A percentile compares a stretch with the other conserved stretches of the same genome.
Conservation (phyloP, 495 filamentous ascomycete genomes). For the Astrothelium subdiscretum region DNA sequence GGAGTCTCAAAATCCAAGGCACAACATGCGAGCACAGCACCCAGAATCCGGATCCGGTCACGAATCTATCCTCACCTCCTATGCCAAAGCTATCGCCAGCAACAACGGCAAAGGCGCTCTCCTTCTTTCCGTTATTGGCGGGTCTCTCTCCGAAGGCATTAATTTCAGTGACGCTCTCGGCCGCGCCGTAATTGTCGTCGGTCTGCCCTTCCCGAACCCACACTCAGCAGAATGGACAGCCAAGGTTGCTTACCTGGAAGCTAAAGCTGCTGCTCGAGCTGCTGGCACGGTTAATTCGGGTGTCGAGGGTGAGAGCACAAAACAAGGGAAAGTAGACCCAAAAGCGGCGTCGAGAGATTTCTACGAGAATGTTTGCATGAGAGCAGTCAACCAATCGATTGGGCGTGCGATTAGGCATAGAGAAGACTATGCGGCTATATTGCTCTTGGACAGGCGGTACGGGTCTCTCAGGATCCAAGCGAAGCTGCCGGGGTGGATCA, state of each 20-base stretch:
- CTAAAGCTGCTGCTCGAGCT: constrained; percentile 37
- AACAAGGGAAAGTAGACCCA: constrained; percentile 36
- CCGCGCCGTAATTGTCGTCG: constrained; percentile 77
- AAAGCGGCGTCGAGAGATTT: constrained; percentile 60
- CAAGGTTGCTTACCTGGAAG: constrained; percentile 75
- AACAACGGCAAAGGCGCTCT: constrained; percentile 54
- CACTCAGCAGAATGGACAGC: constrained; percentile 86
- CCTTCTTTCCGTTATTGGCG: constrained; percentile 87
- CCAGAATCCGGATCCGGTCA: constrained; percentile 9
- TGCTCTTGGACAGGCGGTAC: constrained; percentile 75
- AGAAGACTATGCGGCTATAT: constrained; percentile 79
- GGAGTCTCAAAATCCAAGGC: constrained; percentile 42
- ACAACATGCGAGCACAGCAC: neutral
- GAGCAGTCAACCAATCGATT: constrained; percentile 93
- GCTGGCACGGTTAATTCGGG: neutral
- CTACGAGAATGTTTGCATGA: constrained; percentile 93
- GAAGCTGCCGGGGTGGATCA: constrained; percentile 88
- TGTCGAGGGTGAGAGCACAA: constrained; percentile 22
- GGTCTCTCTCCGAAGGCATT: constrained; percentile 91
- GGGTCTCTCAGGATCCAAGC: constrained; percentile 50
- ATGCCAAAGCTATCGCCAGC: constrained; percentile 53
- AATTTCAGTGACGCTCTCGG: constrained; percentile 93
- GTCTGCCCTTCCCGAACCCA: constrained; percentile 87
- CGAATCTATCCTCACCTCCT: constrained; percentile 61
- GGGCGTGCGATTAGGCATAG: constrained; percentile 84